phyloP scores from a whole-genome alignment of 257 asterid species.

The Plantago major region DNA sequence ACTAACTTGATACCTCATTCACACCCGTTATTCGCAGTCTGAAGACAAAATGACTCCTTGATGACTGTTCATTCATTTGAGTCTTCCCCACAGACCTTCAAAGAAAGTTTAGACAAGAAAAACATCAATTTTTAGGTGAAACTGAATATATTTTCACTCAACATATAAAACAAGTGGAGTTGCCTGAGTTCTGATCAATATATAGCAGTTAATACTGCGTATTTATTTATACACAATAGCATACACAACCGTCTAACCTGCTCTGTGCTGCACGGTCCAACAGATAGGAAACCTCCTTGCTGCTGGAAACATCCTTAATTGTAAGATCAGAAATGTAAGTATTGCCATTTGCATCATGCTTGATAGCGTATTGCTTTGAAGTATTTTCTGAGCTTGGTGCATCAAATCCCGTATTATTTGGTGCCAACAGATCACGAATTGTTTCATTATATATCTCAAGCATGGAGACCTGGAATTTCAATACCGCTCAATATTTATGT shows the following conservation, averaged over 20 bases:
- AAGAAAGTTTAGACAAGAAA: constrained; percentile 9
- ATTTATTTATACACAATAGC: too few relatives aligned
- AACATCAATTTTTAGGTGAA: neutral
- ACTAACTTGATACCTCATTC: constrained; percentile 52
- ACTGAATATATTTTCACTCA: too few relatives aligned
- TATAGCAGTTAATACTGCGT: too few relatives aligned
- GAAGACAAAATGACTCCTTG: constrained; percentile 92
- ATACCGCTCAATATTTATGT: neutral
- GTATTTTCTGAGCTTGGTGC: constrained; percentile 48
- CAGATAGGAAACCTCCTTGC: constrained; percentile 85
- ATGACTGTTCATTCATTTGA: constrained; percentile 93
- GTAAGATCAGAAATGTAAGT: constrained; percentile 84
- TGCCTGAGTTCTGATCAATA: too few relatives aligned
- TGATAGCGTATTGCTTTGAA: constrained; percentile 75
- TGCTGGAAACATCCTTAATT: constrained; percentile 70
- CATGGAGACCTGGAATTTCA: constrained; percentile 70
- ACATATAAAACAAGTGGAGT: too few relatives aligned
- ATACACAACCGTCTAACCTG: constrained; percentile 39
- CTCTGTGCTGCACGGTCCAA: constrained; percentile 89
- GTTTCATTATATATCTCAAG: constrained; percentile 96
- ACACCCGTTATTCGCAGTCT: constrained; percentile 74
- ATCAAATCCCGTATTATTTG: constrained; percentile 57
- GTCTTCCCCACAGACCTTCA: constrained; percentile 88
- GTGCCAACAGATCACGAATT: constrained; percentile 71
- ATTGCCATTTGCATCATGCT: constrained; percentile 78